A percentile compares a stretch with the other conserved stretches of the same genome.
Evolutionary conservation across 176 grass and related monocot species (phyloP).

Genomic region (Hordeum marinum): DNA sequence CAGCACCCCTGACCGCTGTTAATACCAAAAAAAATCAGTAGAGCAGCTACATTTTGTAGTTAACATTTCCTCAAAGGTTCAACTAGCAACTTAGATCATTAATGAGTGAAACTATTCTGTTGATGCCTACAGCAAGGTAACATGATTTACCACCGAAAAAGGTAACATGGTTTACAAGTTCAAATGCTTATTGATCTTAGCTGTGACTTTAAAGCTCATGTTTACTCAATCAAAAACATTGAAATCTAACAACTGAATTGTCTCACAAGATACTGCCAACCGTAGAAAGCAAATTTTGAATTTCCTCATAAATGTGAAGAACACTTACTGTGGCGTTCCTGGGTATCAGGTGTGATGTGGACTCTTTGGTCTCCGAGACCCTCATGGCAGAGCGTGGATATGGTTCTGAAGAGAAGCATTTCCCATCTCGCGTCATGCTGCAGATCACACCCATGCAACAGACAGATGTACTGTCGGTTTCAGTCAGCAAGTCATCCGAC

Average conservation of each 20-base stretch:
- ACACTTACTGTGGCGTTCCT: constrained; percentile 18
- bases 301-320: background rate
- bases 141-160: background rate
- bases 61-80: background rate
- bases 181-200: background rate
- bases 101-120: background rate
- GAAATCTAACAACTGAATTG: background rate
- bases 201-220: background rate
- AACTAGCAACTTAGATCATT: constrained; percentile 7
- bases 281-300: background rate
- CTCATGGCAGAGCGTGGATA: constrained; percentile 86
- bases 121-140: background rate
- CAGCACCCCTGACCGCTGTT: background rate
- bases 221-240: background rate
- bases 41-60: background rate
- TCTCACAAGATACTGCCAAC: background rate
- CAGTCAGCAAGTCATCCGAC: constrained; percentile 72
- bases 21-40: background rate
- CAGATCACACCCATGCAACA: constrained; percentile 87
- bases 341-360: constrained; percentile 64
- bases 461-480: constrained; percentile 62
- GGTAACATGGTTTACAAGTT: constrained; percentile 2
- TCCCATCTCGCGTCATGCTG: constrained; percentile 78
- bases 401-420: constrained; percentile 82
- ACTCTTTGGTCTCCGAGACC: constrained; percentile 57